phyloP scores from a whole-genome alignment of 352 stramenopile genomes.

The Pythium angustatum region DNA sequence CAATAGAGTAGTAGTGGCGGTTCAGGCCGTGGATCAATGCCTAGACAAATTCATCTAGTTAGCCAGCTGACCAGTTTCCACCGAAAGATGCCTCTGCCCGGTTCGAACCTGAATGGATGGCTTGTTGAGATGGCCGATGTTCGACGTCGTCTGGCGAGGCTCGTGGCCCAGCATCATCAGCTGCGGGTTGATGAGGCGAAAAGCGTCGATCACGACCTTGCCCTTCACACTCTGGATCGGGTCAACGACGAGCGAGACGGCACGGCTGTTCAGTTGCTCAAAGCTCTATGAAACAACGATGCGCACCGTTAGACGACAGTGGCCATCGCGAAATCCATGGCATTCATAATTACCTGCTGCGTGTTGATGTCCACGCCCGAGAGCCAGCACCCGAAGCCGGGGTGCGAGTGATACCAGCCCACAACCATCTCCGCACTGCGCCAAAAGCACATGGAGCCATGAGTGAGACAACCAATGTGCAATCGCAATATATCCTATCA shows the following conservation, averaged over 20 bases:
- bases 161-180: constrained; percentile 99
- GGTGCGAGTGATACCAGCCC: constrained; percentile 99
- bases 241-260: constrained; percentile 99
- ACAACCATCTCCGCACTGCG: constrained; percentile 92
- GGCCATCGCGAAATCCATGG: too few species aligned
- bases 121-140: constrained; percentile 99
- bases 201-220: constrained; percentile 99
- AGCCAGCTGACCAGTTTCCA: too few species aligned
- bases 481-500: too few species aligned
- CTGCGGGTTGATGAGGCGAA: constrained; percentile 98
- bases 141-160: constrained; percentile 97
- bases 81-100: too few species aligned
- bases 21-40: constrained; percentile 99
- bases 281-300: constrained; percentile 85
- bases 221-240: constrained; percentile 99
- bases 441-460: too few species aligned
- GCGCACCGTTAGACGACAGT: not conserved
- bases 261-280: constrained; percentile 96
- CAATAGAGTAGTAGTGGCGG: constrained; percentile 98
- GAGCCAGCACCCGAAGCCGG: constrained; percentile 99
- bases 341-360: constrained; percentile 71
- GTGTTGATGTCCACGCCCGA: constrained; percentile 99
- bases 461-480: too few species aligned
- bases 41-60: constrained; percentile 22
- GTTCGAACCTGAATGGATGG: constrained; percentile 94